Conservation (phyloP, 192 early-diverging fungal species). For the Coemansia sp. region DNA sequence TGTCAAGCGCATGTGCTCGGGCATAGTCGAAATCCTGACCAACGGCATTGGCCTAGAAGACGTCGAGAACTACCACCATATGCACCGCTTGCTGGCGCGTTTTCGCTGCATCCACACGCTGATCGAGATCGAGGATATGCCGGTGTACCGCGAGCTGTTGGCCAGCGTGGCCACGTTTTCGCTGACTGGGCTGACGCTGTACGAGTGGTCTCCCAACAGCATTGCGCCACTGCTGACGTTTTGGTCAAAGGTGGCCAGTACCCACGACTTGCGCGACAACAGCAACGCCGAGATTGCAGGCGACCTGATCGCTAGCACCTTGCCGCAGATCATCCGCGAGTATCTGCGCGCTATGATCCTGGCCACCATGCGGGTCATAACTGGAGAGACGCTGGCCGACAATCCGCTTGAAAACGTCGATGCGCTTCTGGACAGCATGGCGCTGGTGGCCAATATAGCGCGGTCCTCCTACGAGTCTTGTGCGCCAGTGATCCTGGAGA, state of each 20-base stretch:
- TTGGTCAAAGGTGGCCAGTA: conserved; percentile 78
- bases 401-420: conserved; percentile 55
- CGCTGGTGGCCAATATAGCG: conserved; percentile 66
- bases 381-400: conserved; percentile 31
- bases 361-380: conserved; percentile 26
- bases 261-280: conserved; percentile 51
- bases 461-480: conserved; percentile 68
- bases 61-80: conserved; percentile 80
- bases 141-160: conserved; percentile 59
- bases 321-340: conserved; percentile 53
- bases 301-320: conserved; percentile 35
- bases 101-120: conserved; percentile 81
- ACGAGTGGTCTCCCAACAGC: conserved; percentile 73
- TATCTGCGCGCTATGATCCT: conserved; percentile 53
- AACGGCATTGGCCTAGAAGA: conserved; percentile 65
- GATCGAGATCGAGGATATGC: conserved; percentile 73
- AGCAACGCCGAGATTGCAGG: conserved; percentile 24
- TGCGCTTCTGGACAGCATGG: conserved; percentile 64
- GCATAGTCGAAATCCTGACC: conserved; percentile 66
- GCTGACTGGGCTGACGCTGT: conserved; percentile 40
- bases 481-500: conserved; percentile 49
- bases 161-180: conserved; percentile 26
- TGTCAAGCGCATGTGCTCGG: conserved; percentile 69
- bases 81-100: conserved; percentile 78
- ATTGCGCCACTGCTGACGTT: conserved; percentile 76